Evolutionary conservation across 2,329 filamentous ascomycete species (phyloP), one percentile per base, ranked within the genome.

Genomic region (Aphanocladium album): DNA sequence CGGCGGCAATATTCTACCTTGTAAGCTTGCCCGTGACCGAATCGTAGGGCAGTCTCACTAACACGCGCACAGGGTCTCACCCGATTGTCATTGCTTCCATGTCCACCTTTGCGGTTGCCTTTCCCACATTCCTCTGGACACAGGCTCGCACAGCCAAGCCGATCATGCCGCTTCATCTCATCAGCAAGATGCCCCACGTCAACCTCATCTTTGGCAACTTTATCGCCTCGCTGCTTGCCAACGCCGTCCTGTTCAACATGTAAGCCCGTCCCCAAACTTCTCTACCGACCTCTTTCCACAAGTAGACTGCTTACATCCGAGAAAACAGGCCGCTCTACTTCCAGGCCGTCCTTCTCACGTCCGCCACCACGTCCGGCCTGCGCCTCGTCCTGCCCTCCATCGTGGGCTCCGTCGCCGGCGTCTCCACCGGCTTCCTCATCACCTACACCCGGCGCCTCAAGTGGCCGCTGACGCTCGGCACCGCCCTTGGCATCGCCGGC

Each of bases 341-440:
- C 74, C 89, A 91, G 70, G 88, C 86, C 41, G 88, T 91, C 27
- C 85, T 90, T 52, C 80, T 89, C 56, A 85, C 87, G 61, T 82
- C 80, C 6, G 86, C 89, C 17, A 91, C 89, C 0, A 77, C 80
- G 25, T 90, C 89, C 0, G 89, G 89, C n/a, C 81, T 91, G 30
- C 83, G 86, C 47, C 85, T 93, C 57, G 80, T 90, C 21, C 77
- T 87, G 7, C 85, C 87, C 5, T 84, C 85, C 0, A 66, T 86
- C 27, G 81, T 81, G 2, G 73, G 83, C 30, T 85, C 85, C 47
- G 50, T 73, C 37, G 74, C 79, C 7, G 87, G 86, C 49, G 79
- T 84, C 1, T 69, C 77, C 0, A 86, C 85, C 1, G 86, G 87
- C 2, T 82, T 89, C 68, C 73, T 86, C 30, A 86, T 89, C 57